Base-by-base conservation (phyloP, 2,329 filamentous ascomycete species). In the Ophiostoma ips region DNA sequence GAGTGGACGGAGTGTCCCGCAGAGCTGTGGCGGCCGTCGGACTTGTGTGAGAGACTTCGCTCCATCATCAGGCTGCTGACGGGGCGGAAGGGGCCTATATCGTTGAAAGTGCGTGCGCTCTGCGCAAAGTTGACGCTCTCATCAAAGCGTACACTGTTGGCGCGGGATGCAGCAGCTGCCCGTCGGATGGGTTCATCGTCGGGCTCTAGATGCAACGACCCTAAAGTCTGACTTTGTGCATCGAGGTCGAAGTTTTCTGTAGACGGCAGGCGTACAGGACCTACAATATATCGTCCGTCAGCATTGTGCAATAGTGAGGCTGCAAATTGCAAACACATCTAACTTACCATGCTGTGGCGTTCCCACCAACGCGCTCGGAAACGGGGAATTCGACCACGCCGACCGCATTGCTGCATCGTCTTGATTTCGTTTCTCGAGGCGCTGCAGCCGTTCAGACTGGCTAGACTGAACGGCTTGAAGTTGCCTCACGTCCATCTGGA, bases 111-210 rank as follows among this genome's bases (percentile, higher is more conserved):
- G 41, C 90, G 80, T 52, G 83, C 85, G 56, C 79, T 80, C 60
- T 94, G 87, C 35, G 69, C 83, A 78, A 92, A 94, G 63, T 88
- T 77, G 9, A 78, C 88, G 61, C 87, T 95, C 63, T 96, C 90
- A 62, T 96, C 92, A 60, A 98, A 98, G 35, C 92, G 85, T 58
- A 98, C 92, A 62, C 92, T 96, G 63, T 96, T 96, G 45, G 92
- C 90, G 58, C 92, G 78, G 16, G 92, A 98, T 16, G 87, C 84
- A 18, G 86, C 87, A 49, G 92, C 87, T 1, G 55, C 55, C 55
- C 90, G 79, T 35, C 87, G 80, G 51, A 87, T 81, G 31, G 85
- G 85, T 61, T 89, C 84, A 55, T 96, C 88, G 55, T 95, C 89
- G 5, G 83, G 76, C 56, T 95, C 90, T 7, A 96, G 72, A 52